Base-by-base conservation (phyloP, 208 protist species). In the Crithidia thermophila region DNA sequence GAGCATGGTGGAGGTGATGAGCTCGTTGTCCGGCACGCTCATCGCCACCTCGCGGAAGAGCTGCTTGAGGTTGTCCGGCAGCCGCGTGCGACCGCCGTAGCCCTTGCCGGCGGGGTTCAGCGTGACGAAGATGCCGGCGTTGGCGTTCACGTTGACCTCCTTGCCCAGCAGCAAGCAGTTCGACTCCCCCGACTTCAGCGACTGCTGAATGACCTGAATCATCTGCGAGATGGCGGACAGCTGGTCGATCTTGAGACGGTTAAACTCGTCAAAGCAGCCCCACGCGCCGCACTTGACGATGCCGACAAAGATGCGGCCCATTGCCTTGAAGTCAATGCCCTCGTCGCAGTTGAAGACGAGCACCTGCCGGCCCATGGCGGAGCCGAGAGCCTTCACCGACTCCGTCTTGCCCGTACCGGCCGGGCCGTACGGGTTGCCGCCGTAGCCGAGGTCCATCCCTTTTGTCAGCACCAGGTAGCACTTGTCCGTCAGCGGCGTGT, bases 1-100 rank as follows among this genome's bases (percentile, higher is more conserved):
- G 31, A 98, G 81, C 88, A 97, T 95, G 1, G 94, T 94, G 14
- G 81, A 85, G 40, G 98, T 98, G 75, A 99, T 99, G 18, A 98
- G 90, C 74, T 95, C 85, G 60, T 92, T 89, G 81, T 99, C 97
- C 14, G 98, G 98, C 30, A 98, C 94, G 80, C 97, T 99, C 98
- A 99, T 99, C 30, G 97, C 94, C 20, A 99, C 96, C 75, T 97
- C 93, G 69, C 98, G 88, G 81, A 99, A 99, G 25, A 99, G 84
- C 66, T 98, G 96, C 76, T 99, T 99, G 14, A 99, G 77, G 85
- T 99, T 99, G 75, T 99, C 98, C 14, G 97, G 98, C 34, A 99
- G 89, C 81, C 98, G 97, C 50, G 98, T 98, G 59, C 98, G 91
- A 39, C 98, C 98, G 52, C 97, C 98, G 88, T 99, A 99, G 61